phyloP scores from a whole-genome alignment of 495 filamentous ascomycete species.

The Aspergillus cavernicola region DNA sequence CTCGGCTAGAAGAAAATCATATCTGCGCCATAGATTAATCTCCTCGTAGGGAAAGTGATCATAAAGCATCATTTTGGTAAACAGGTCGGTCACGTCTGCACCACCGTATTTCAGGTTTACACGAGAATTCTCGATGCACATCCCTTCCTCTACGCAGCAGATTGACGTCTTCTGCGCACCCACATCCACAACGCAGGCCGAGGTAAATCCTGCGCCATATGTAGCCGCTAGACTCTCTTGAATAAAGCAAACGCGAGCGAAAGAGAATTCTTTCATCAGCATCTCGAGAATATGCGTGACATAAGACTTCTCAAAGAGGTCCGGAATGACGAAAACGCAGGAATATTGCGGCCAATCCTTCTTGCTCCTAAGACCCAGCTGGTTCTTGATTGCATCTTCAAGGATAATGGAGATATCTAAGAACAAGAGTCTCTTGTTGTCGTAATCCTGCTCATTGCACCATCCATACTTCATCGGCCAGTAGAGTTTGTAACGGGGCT shows the following conservation, averaged over 20 bases:
- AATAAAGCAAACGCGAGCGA: slow-evolving; percentile 84
- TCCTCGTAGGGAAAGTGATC: slow-evolving; percentile 92
- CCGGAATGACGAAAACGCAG: slow-evolving; percentile 91
- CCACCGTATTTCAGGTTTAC: slow-evolving; percentile 95
- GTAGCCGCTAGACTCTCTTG: slow-evolving; percentile 93
- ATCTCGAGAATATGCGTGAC: slow-evolving; percentile 80
- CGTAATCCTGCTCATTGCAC: slow-evolving; percentile 87
- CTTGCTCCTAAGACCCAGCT: slow-evolving; percentile 72
- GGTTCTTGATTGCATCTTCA: slow-evolving; percentile 77
- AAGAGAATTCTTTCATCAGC: slow-evolving; percentile 81
- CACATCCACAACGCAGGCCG: slow-evolving; percentile 91
- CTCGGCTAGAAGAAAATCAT: slow-evolving; percentile 91
- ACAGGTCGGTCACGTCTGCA: slow-evolving; percentile 86
- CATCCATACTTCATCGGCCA: slow-evolving; percentile 87
- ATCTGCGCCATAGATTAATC: slow-evolving; percentile 83
- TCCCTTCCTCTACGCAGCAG: slow-evolving; percentile 94
- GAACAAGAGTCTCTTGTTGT: slow-evolving; percentile 67
- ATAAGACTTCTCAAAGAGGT: slow-evolving; percentile 92
- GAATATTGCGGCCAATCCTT: slow-evolving; percentile 86
- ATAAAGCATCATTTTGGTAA: slow-evolving; percentile 94
- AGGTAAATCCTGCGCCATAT: slow-evolving; percentile 92
- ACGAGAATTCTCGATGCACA: slow-evolving; percentile 87
- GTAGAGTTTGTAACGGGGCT: slow-evolving; percentile 81
- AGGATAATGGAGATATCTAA: slow-evolving; percentile 83
- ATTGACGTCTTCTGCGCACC: slow-evolving; percentile 98